Percentiles rank a stretch among this genome's conserved stretches.
phyloP scores from a whole-genome alignment of 768 basidiomycete genomes.

The Leccinum variicolor region DNA sequence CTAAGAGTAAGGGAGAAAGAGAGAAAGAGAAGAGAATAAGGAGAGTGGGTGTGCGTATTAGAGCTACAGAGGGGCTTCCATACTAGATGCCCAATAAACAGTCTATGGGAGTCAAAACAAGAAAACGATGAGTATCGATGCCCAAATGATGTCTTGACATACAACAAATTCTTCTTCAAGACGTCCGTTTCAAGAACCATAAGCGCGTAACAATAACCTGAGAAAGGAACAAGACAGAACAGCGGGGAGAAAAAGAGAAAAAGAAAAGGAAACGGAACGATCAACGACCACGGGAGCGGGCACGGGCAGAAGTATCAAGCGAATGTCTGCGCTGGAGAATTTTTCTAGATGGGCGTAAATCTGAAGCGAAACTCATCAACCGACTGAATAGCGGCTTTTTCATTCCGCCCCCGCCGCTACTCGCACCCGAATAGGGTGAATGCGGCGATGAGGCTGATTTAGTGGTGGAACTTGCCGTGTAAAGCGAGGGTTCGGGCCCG shows the following conservation, averaged over 20 bases:
- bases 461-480: slow-evolving; percentile 56
- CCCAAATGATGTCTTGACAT: not conserved
- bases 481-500: slow-evolving; percentile 48
- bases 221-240: not conserved
- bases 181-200: slow-evolving; percentile 5
- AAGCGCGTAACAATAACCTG: not conserved
- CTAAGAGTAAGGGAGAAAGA: not conserved
- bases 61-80: slow-evolving; percentile 25
- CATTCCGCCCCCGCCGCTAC: slow-evolving; percentile 25
- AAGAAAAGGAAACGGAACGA: not conserved
- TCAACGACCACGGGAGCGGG: slow-evolving; percentile 23
- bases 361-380: slow-evolving; percentile 50
- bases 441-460: slow-evolving; percentile 54
- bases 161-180: slow-evolving; percentile 7
- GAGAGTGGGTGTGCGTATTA: slow-evolving; percentile 25
- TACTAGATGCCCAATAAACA: slow-evolving; percentile 19
- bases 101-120: slow-evolving; percentile 18
- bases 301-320: slow-evolving; percentile 30
- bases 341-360: slow-evolving; percentile 39
- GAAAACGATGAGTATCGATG: slow-evolving; percentile 9
- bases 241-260: not conserved
- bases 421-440: slow-evolving; percentile 31
- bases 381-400: slow-evolving; percentile 64
- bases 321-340: slow-evolving; percentile 52
- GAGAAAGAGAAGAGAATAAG: slow-evolving; percentile 2